Evolutionary conservation across 352 stramenopile species (phyloP), one percentile per base, ranked within the genome.

Genomic region (Blastocystis hominis): DNA sequence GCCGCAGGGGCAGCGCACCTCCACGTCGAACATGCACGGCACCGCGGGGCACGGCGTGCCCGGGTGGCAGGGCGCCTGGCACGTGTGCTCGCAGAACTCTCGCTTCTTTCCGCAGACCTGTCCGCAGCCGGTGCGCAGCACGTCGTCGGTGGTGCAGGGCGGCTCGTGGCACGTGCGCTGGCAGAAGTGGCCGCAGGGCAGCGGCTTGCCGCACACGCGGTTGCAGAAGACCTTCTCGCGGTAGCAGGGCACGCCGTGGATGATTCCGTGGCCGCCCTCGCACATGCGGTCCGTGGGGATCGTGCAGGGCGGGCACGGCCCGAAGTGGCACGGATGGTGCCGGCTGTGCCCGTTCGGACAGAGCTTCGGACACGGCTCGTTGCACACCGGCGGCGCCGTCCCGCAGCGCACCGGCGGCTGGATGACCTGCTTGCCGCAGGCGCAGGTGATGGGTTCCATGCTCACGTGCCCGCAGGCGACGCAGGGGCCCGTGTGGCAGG

Each of bases 261-360:
- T 44, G 13, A 78, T 78, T 7, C n/a, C 42, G 46, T 79, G 61
- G n/a, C 86, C 86, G 20, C 86, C 69, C 40, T 34, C 86, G 42
- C 86, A 89, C 61, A 88, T 64, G 13, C 55, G 70, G 24, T 75
- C 59, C 24, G 50, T 53, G 9, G 59, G 47, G 4, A 56, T 38
- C 17, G 78, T 30, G 64, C 86, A 89, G 46, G 86, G 86, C 30
- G 86, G 86, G 46, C 86, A 89, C n/a, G 70, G 72, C 20, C 86
- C 86, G 61, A 76, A 75, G 68, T 89, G 86, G 59, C 86, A 89
- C 13, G 24, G n/a, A 40, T 72, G 56, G 59, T 89, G 70, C 15
- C 36, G 46, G 44, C 9, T 76, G 64, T 86, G 79, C 1, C 72
- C 72, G 30, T 34, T 34, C 20, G 79, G 77, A 64, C 77, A 87